phyloP scores from a whole-genome alignment of 495 filamentous ascomycete genomes.

The Penicillium turbatum region DNA sequence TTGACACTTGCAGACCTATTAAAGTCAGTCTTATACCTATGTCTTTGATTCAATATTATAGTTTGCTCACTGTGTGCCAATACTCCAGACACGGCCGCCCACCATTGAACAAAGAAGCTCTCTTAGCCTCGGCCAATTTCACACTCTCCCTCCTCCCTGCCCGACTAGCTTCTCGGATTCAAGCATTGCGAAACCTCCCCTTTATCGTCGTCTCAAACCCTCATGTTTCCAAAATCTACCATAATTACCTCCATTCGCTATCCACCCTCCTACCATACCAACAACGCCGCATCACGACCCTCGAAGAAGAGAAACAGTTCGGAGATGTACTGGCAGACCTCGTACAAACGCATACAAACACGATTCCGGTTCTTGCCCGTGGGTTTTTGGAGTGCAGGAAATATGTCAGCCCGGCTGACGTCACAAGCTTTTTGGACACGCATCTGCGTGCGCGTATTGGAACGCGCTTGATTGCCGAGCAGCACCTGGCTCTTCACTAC shows the following conservation, averaged over 20 bases:
- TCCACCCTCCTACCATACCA: constrained; percentile 85
- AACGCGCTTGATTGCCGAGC: constrained; percentile 89
- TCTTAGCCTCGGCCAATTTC: constrained; percentile 89
- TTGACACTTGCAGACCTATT: constrained; percentile 85
- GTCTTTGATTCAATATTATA: background rate
- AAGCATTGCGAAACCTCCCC: constrained; percentile 85
- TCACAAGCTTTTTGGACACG: constrained; percentile 87
- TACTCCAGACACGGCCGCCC: constrained; percentile 75
- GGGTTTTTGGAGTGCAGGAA: constrained; percentile 89
- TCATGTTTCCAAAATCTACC: constrained; percentile 85
- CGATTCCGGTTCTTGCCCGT: constrained; percentile 84
- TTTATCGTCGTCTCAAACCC: constrained; percentile 97
- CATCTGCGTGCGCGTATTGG: constrained; percentile 93
- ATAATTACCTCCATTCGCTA: constrained; percentile 89
- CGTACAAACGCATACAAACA: constrained; percentile 88
- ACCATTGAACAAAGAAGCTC: constrained; percentile 70
- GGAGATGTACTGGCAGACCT: constrained; percentile 89
- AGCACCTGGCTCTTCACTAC: constrained; percentile 91
- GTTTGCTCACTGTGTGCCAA: background rate
- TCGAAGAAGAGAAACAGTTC: constrained; percentile 86
- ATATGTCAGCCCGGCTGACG: constrained; percentile 74
- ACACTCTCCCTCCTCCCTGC: constrained; percentile 88
- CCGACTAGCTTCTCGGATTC: constrained; percentile 90
- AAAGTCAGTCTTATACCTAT: constrained; percentile 50
- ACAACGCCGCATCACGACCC: constrained; percentile 65